Conservation (phyloP, 2,329 filamentous ascomycete species). For the Plectosphaerella sp. region DNA sequence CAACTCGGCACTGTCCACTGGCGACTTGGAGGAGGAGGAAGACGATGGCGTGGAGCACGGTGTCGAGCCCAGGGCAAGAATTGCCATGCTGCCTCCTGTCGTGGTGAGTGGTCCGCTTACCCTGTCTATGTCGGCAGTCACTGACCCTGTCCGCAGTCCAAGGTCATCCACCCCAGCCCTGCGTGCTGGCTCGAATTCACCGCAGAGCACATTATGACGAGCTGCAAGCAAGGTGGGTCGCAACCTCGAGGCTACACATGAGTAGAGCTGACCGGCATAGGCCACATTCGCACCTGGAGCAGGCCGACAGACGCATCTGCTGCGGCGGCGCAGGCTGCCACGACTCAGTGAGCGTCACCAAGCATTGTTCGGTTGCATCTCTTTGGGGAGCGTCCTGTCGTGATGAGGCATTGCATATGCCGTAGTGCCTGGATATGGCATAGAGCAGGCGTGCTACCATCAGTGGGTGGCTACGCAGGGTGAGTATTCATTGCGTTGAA, state of each 20-base stretch:
- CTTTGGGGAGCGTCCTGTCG: too few relatives aligned
- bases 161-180: slow-evolving; percentile 80
- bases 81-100: slow-evolving; percentile 84
- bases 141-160: slow-evolving; percentile 50
- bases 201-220: slow-evolving; percentile 87
- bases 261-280: slow-evolving; percentile 31
- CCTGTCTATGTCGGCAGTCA: not conserved
- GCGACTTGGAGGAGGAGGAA: slow-evolving; percentile 37
- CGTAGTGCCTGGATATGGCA: too few relatives aligned
- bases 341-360: too few relatives aligned
- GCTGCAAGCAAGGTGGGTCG: slow-evolving; percentile 80
- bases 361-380: too few relatives aligned
- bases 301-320: slow-evolving; percentile 40
- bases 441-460: too few relatives aligned
- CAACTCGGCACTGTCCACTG: slow-evolving; percentile 60
- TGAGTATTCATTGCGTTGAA: too few relatives aligned
- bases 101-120: slow-evolving; percentile 54
- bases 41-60: slow-evolving; percentile 65
- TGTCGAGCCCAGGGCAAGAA: slow-evolving; percentile 79
- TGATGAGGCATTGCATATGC: too few relatives aligned
- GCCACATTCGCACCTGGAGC: slow-evolving; percentile 72
- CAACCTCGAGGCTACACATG: not conserved
- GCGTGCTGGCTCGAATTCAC: slow-evolving; percentile 91
- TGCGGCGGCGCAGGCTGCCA: too few relatives aligned
- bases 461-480: too few relatives aligned